phyloP scores from a whole-genome alignment of 2,329 filamentous ascomycete species.

The Ceratocystis ficicola region DNA sequence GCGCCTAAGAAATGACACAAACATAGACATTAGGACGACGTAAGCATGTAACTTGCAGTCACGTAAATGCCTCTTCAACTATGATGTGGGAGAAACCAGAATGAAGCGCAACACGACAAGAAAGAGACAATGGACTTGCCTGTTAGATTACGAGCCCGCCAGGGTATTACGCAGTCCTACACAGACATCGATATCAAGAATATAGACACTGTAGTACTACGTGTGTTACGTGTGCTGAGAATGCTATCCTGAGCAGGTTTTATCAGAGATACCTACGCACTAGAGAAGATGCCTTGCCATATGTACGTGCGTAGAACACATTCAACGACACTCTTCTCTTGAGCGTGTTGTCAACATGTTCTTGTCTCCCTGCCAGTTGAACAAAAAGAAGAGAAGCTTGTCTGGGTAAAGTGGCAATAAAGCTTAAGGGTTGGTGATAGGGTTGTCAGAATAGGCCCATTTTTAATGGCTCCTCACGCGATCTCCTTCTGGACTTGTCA shows the following conservation, averaged over 20 bases:
- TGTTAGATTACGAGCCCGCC: background rate
- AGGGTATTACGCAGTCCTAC: background rate
- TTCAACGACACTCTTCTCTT: no score
- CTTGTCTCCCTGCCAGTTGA: background rate
- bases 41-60: background rate
- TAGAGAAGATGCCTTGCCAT: no score
- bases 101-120: background rate
- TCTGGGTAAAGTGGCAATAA: background rate
- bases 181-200: background rate
- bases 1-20: background rate
- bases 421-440: background rate
- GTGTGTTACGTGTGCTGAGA: background rate
- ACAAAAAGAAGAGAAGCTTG: background rate
- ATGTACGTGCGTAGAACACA: no score
- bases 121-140: background rate
- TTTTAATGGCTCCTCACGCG: constrained; percentile 4
- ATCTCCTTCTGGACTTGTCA: constrained; percentile 7
- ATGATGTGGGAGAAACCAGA: constrained; percentile 17
- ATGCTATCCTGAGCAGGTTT: background rate
- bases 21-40: background rate
- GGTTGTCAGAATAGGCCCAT: background rate
- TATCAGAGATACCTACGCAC: background rate
- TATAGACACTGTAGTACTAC: background rate
- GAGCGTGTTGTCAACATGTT: no score
- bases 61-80: background rate